Evolutionary conservation across 331 rosid species (phyloP), one percentile per base, ranked within the genome.

Genomic region (Cydonia oblonga): DNA sequence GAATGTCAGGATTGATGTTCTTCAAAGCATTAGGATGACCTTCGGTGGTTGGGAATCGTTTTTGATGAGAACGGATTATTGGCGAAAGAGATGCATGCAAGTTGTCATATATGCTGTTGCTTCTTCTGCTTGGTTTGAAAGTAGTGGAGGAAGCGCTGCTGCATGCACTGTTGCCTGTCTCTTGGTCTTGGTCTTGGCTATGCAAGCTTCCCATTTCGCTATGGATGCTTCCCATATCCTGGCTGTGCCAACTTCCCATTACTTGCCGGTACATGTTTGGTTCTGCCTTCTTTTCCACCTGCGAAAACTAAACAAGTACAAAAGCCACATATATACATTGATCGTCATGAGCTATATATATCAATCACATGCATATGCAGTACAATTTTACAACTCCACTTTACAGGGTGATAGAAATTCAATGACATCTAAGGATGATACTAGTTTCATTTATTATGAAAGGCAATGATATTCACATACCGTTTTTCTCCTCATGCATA

Each of bases 1-100:
- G 71, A 70, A 77, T 19, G 49, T 73, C 75, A 53, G 87, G 71
- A 73, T 88, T 86, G 46, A 88, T 76, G 82, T 85, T 92, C 87
- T 82, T 88, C 7, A 79, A 77, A 75, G 90, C 96, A 74, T 81
- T 81, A 2, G 88, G 96, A 74, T 92, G 96, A 19, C 85, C 90
- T 66, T 87, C 90, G 1, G 87, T 89, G 68, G 69, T 85, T 20
- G 96, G 81, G 28, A 74, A 75, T 72, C 68, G 76, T 46, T 78
- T 82, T 61, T 56, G 59, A 51, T 69, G 68, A 19, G 83, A 83
- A 30, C 71, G 64, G 38, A 81, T 69, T 76, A 71, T 38, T 29
- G 90, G 90, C 16, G 93, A 87, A 56, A 87, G 60, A 29, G 85
- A 84, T 68, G 87, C 77, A 22, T 40, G 78, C 72, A 79, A 63